Evolutionary conservation across 2,329 filamentous ascomycete genomes (phyloP).

Genomic region (Fusarium luffae): DNA sequence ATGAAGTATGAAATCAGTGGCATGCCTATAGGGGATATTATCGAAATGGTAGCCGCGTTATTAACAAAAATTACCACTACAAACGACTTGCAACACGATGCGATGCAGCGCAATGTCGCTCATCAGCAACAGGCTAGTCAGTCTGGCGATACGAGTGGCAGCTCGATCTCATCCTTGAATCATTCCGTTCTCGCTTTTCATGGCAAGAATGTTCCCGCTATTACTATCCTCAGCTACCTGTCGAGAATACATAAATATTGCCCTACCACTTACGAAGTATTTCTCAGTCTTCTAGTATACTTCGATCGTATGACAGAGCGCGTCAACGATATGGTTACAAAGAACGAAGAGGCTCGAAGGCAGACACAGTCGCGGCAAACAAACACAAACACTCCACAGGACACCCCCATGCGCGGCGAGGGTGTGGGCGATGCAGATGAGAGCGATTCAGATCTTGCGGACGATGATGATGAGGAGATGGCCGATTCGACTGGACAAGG

Average conservation of each 20-base stretch:
- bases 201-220: slow-evolving; percentile 96
- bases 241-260: slow-evolving; percentile 99
- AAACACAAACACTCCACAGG: slow-evolving; percentile 36
- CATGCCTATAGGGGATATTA: slow-evolving; percentile 97
- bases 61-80: slow-evolving; percentile 97
- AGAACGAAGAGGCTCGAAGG: slow-evolving; percentile 67
- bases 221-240: slow-evolving; percentile 95
- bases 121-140: slow-evolving; percentile 67
- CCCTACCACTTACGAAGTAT: slow-evolving; percentile 97
- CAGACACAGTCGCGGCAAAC: slow-evolving; percentile 23
- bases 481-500: slow-evolving; percentile 44
- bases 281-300: slow-evolving; percentile 93
- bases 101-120: slow-evolving; percentile 78
- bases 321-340: slow-evolving; percentile 83
- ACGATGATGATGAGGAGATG: slow-evolving; percentile 56
- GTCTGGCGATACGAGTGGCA: slow-evolving; percentile 55
- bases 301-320: slow-evolving; percentile 99
- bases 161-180: slow-evolving; percentile 70
- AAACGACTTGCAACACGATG: slow-evolving; percentile 94
- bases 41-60: slow-evolving; percentile 97
- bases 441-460: slow-evolving; percentile 63
- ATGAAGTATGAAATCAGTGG: slow-evolving; percentile 92
- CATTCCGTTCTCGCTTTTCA: slow-evolving; percentile 90
- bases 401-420: slow-evolving; percentile 47
- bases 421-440: slow-evolving; percentile 53